Percentiles rank a stretch among this genome's conserved stretches.
Conservation (phyloP, 805 yeast species). For the Lipomyces japonicus region DNA sequence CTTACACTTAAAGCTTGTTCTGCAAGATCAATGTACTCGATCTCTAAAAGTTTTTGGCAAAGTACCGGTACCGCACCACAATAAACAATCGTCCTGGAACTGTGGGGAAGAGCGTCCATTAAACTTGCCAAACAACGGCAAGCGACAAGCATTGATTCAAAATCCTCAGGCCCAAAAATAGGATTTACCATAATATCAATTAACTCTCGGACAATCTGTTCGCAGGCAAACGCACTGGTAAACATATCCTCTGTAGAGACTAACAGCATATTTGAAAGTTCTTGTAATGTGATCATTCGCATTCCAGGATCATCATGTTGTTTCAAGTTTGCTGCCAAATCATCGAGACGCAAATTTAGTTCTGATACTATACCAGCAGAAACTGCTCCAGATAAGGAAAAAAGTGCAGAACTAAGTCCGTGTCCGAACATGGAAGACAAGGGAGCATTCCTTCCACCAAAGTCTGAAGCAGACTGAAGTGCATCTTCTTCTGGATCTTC, state of each 20-base stretch:
- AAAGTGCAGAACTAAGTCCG: conserved; percentile 26
- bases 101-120: conserved; percentile 67
- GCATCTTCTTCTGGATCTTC: conserved; percentile 28
- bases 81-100: conserved; percentile 57
- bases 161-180: conserved; percentile 49
- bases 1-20: conserved; percentile 79
- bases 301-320: conserved; percentile 34
- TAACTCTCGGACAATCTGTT: conserved; percentile 51
- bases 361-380: conserved; percentile 34
- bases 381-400: conserved; percentile 22
- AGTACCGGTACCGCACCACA: conserved; percentile 65
- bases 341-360: conserved; percentile 31
- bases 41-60: conserved; percentile 62
- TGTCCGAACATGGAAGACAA: conserved; percentile 18
- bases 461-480: conserved; percentile 11
- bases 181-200: conserved; percentile 59
- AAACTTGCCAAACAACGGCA: conserved; percentile 81
- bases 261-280: conserved; percentile 36
- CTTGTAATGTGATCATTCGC: conserved; percentile 36
- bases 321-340: conserved; percentile 28
- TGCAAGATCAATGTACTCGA: conserved; percentile 82
- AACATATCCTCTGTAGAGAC: conserved; percentile 36
- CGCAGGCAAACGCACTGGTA: conserved; percentile 50
- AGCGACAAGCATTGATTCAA: conserved; percentile 78
- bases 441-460: conserved; percentile 6